A percentile compares a stretch with the other conserved stretches of the same genome.
phyloP scores from a whole-genome alignment of 192 early-diverging fungal species.

The Physocladia obscura region DNA sequence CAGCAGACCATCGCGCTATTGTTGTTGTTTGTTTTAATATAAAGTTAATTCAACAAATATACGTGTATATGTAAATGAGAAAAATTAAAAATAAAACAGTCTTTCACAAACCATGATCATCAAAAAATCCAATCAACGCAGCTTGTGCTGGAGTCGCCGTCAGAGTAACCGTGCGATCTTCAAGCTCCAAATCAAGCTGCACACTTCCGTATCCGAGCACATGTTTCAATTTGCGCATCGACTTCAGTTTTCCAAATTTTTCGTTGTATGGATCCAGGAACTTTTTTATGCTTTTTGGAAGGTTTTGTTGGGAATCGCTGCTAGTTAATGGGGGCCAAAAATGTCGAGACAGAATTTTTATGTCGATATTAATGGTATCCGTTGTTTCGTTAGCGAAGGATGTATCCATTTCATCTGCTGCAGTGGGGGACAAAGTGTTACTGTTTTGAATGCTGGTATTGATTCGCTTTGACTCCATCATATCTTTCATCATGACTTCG shows the following conservation, averaged over 20 bases:
- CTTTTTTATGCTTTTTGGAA: conserved; percentile 45
- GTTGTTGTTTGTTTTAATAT: not conserved
- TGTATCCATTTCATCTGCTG: not conserved
- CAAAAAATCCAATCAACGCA: conserved; percentile 41
- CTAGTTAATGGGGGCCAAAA: conserved; percentile 59
- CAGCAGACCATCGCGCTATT: not conserved
- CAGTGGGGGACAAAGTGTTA: not conserved
- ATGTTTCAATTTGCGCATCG: conserved; percentile 61
- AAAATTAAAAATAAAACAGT: not conserved
- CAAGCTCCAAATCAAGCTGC: conserved; percentile 55
- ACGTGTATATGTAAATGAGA: not conserved
- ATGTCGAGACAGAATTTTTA: conserved; percentile 57
- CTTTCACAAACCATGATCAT: not conserved
- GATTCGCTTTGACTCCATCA: conserved; percentile 70
- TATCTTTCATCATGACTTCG: conserved; percentile 81
- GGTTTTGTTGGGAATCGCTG: conserved; percentile 32
- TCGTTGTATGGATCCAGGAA: conserved; percentile 45
- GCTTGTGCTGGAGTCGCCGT: conserved; percentile 58
- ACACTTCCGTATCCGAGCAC: conserved; percentile 54
- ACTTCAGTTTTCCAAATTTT: conserved; percentile 51
- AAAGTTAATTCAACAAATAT: not conserved
- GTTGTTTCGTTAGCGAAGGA: conserved; percentile 33
- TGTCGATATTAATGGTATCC: no score
- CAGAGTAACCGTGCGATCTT: conserved; percentile 47
- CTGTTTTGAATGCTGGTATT: conserved; percentile 43